Evolutionary conservation across 2,329 filamentous ascomycete species (phyloP).

Genomic region (Diaporthe helianthi): DNA sequence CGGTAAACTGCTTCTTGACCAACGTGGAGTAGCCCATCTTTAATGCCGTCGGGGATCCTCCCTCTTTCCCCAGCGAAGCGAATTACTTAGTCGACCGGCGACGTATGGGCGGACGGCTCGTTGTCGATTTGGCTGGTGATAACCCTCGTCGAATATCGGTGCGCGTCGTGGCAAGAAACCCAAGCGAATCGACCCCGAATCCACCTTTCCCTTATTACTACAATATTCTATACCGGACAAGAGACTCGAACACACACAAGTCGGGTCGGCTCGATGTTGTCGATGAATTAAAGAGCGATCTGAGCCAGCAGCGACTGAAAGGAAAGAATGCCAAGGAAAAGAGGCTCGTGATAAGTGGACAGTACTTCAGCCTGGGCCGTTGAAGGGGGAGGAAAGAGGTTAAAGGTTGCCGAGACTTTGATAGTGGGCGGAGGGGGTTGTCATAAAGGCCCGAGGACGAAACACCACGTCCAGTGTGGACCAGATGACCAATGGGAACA

Average conservation of each 20-base stretch:
- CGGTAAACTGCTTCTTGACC: constrained; percentile 70
- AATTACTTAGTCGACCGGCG: constrained; percentile 63
- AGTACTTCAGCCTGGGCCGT: constrained; percentile 53
- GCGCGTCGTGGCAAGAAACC: constrained; percentile 26
- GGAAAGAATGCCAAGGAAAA: constrained; percentile 47
- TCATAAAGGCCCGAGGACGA: constrained; percentile 47
- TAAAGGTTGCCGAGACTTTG: constrained; percentile 36
- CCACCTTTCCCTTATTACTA: constrained; percentile 40
- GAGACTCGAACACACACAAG: constrained; percentile 41
- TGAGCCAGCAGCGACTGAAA: constrained; percentile 67
- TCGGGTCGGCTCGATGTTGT: constrained; percentile 40
- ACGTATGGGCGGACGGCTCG: constrained; percentile 45
- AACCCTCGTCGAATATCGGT: constrained; percentile 31
- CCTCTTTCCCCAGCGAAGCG: constrained; percentile 40
- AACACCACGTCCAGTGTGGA: constrained; percentile 3
- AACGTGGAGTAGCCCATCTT: constrained; percentile 50
- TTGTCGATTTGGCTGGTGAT: constrained; percentile 31
- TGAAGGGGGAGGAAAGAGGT: constrained; percentile 38
- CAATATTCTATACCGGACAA: constrained; percentile 35
- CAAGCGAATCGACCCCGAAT: constrained; percentile 15
- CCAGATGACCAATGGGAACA: constrained; percentile 23
- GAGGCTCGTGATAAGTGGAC: constrained; percentile 45
- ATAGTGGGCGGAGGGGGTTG: constrained; percentile 43
- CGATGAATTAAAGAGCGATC: constrained; percentile 55
- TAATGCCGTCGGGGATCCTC: constrained; percentile 38